Conservation (phyloP, 1,139 yeast genomes). For the Tardiomyces blankii region DNA sequence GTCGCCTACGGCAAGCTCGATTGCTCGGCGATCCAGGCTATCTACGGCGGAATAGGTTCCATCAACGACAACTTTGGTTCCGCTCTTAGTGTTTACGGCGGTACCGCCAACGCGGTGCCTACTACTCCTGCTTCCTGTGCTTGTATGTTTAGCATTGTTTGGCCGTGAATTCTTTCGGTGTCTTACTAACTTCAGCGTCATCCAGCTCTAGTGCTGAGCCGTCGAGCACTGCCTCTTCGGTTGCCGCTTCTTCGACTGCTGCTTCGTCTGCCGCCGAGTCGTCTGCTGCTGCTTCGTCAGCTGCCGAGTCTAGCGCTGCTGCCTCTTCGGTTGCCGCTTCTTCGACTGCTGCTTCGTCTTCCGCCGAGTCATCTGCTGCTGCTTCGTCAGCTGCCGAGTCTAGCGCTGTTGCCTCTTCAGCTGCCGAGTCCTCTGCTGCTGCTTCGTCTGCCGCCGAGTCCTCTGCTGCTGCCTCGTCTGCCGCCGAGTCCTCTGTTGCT, state of each 20-base stretch:
- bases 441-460: constrained; percentile 1
- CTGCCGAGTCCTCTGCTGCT: background rate
- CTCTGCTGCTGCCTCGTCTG: constrained; percentile 2
- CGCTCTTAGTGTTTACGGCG: background rate
- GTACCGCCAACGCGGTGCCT: background rate
- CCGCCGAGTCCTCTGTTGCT: constrained; percentile 13
- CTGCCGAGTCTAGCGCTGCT: background rate
- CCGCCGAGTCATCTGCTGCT: constrained; percentile 1
- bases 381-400: background rate
- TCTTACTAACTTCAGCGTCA: background rate
- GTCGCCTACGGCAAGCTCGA: background rate
- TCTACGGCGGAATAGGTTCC: background rate
- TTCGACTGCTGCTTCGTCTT: background rate
- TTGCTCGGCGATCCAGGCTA: background rate
- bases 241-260: constrained; percentile 2
- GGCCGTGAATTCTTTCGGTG: background rate
- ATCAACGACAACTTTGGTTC: background rate
- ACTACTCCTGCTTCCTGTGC: background rate
- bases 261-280: constrained; percentile 3
- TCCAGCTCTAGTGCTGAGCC: background rate
- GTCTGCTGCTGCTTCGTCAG: constrained; percentile 1
- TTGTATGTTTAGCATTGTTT: background rate
- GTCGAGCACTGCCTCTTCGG: background rate
- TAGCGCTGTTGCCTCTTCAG: constrained; percentile 1
- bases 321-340: constrained; percentile 1